phyloP scores from a whole-genome alignment of 1,139 yeast species.

The Magnusiomyces sp. region DNA sequence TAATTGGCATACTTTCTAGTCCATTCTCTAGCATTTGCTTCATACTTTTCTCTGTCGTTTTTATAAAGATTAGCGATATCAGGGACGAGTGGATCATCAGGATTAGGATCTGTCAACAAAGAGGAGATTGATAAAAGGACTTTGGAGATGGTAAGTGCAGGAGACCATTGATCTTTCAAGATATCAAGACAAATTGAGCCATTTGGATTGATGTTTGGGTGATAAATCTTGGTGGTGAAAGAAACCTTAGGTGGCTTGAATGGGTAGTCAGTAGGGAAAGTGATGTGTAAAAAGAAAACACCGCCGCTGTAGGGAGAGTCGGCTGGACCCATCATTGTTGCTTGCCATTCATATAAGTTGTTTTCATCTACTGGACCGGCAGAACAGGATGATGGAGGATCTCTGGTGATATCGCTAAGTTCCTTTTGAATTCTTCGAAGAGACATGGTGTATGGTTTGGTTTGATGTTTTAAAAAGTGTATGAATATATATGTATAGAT shows the following conservation, averaged over 20 bases:
- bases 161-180: constrained; percentile 85
- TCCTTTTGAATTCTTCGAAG: no score
- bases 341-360: constrained; percentile 94
- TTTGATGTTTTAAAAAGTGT: not conserved
- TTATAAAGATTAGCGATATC: constrained; percentile 96
- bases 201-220: constrained; percentile 82
- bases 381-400: constrained; percentile 97
- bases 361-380: constrained; percentile 99
- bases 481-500: not conserved
- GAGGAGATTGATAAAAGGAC: constrained; percentile 85
- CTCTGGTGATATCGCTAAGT: no score
- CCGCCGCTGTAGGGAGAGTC: constrained; percentile 94
- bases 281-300: constrained; percentile 82
- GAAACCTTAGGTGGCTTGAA: constrained; percentile 91
- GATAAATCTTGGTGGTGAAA: constrained; percentile 83
- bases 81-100: constrained; percentile 98
- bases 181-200: constrained; percentile 84
- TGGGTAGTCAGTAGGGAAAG: constrained; percentile 92
- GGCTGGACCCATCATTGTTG: constrained; percentile 92
- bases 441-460: no score
- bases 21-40: constrained; percentile 98
- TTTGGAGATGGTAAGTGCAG: constrained; percentile 83
- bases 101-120: constrained; percentile 91
- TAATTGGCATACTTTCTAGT: constrained; percentile 95
- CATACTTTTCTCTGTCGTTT: constrained; percentile 89